A percentile compares a stretch with the other conserved stretches of the same genome.
phyloP scores from a whole-genome alignment of 495 filamentous ascomycete species.

The Alectoria sarmentosa region DNA sequence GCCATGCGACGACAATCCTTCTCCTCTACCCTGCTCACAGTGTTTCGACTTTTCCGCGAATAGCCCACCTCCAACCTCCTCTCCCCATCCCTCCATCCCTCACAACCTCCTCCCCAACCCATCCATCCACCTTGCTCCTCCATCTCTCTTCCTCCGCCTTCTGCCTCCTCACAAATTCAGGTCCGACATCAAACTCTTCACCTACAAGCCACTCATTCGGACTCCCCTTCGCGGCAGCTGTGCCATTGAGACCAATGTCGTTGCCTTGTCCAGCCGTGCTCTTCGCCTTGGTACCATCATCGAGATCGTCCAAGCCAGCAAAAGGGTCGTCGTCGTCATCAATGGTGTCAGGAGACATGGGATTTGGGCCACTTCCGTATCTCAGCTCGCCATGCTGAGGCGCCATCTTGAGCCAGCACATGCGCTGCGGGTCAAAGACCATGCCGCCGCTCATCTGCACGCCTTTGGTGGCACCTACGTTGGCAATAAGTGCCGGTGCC shows the following conservation, averaged over 20 bases:
- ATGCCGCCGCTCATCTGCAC: slow-evolving; percentile 91
- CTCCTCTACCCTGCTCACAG: background rate
- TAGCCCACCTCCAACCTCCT: slow-evolving; percentile 49
- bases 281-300: slow-evolving; percentile 52
- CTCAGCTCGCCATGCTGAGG: slow-evolving; percentile 35
- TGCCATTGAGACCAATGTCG: slow-evolving; percentile 35
- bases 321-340: slow-evolving; percentile 72
- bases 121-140: slow-evolving; percentile 74
- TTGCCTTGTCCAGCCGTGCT: slow-evolving; percentile 33
- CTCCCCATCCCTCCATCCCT: slow-evolving; percentile 35
- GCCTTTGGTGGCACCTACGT: slow-evolving; percentile 61
- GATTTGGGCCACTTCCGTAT: slow-evolving; percentile 34
- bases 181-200: slow-evolving; percentile 96
- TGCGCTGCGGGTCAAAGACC: slow-evolving; percentile 93
- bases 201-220: slow-evolving; percentile 75
- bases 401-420: slow-evolving; percentile 84
- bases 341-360: slow-evolving; percentile 22
- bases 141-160: slow-evolving; percentile 87
- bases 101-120: slow-evolving; percentile 48
- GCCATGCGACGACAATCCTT: background rate
- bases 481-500: slow-evolving; percentile 88
- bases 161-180: slow-evolving; percentile 84
- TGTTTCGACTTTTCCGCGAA: slow-evolving; percentile 32
- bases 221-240: slow-evolving; percentile 28
- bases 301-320: slow-evolving; percentile 63